phyloP scores from a whole-genome alignment of 768 basidiomycete genomes.

The Termitomyces sp. region DNA sequence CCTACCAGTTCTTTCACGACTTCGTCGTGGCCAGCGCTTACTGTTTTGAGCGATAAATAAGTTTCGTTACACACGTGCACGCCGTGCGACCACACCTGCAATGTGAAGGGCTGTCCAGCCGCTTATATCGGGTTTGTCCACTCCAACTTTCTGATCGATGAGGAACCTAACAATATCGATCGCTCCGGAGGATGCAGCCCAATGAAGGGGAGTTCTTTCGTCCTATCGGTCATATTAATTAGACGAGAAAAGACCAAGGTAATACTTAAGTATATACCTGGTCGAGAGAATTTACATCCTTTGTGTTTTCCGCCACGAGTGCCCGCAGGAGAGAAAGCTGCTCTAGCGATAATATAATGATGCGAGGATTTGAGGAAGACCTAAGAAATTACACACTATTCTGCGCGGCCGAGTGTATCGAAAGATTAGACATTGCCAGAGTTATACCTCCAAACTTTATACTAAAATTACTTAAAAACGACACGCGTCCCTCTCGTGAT shows the following conservation, averaged over 20 bases:
- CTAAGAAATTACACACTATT: slow-evolving; percentile 42
- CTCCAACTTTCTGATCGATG: slow-evolving; percentile 64
- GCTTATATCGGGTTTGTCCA: slow-evolving; percentile 57
- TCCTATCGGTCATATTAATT: slow-evolving; percentile 40
- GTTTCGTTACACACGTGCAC: slow-evolving; percentile 5
- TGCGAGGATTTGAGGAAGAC: background rate
- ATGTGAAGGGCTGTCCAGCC: slow-evolving; percentile 83
- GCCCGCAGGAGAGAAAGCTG: slow-evolving; percentile 68
- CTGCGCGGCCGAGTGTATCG: slow-evolving; percentile 64
- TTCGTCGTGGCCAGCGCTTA: slow-evolving; percentile 75
- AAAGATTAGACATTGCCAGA: slow-evolving; percentile 21
- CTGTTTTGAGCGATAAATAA: slow-evolving; percentile 33
- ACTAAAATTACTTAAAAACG: too few species aligned
- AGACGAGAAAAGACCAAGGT: background rate
- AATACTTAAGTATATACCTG: slow-evolving; percentile 33
- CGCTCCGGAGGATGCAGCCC: slow-evolving; percentile 75
- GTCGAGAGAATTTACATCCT: slow-evolving; percentile 57
- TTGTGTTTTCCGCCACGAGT: slow-evolving; percentile 57
- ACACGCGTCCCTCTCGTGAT: slow-evolving; percentile 5
- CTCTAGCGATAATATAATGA: slow-evolving; percentile 31
- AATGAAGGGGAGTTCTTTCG: slow-evolving; percentile 77
- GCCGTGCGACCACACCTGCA: slow-evolving; percentile 41
- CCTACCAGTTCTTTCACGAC: slow-evolving; percentile 73
- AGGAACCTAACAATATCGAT: slow-evolving; percentile 63
- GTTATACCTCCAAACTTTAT: background rate